Base-by-base conservation (phyloP, 352 stramenopile genomes). In the Pythium phragmitis region DNA sequence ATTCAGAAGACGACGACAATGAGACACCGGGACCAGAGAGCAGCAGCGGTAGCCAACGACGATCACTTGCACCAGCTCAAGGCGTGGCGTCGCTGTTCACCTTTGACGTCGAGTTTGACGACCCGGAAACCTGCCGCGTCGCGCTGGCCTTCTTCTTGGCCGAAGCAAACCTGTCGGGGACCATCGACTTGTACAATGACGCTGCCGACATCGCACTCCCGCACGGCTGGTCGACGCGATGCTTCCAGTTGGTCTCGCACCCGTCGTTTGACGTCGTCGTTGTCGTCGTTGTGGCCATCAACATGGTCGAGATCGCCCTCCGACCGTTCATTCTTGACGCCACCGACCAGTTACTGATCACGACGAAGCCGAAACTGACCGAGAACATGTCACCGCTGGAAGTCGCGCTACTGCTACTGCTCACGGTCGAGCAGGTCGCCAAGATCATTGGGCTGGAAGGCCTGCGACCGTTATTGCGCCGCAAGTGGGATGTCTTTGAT, bases 41-140 rank as follows among this genome's bases (percentile, higher is more conserved):
- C 17, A 47, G 8, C 26, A 11, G 48, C 17, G 37, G 16, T 13
- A 13, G 4, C 17, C 57, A 65, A n/a, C 57, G 57, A 7, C 57
- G 57, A 17, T 45, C 53, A 28, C 41, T 60, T 16, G 42, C 51
- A 12, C 53, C 58, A 7, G 23, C n/a, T 3, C 46, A 48, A 50
- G 57, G 34, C 0, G 43, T 43, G 2, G 50, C 41, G 4, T 26
- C 46, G 7, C 42, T 84, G 23, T 60, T 77, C 30, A 86, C 75
- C 0, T 88, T 94, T 42, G 86, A 94, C 63, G 45, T 94, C 21
- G 86, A 94, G 63, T 92, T 94, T 55, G 68, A 84, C 12, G 76
- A 90, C 23, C 51, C 72, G 7, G 47, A 60, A 34, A 83, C 70
- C 1, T 73, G 83, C 19, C 76, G 86, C 43, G 62, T 86, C 26